A percentile compares a stretch with the other conserved stretches of the same genome.
Evolutionary conservation across 495 filamentous ascomycete species (phyloP).

Genomic region (Neurospora sublineolata): DNA sequence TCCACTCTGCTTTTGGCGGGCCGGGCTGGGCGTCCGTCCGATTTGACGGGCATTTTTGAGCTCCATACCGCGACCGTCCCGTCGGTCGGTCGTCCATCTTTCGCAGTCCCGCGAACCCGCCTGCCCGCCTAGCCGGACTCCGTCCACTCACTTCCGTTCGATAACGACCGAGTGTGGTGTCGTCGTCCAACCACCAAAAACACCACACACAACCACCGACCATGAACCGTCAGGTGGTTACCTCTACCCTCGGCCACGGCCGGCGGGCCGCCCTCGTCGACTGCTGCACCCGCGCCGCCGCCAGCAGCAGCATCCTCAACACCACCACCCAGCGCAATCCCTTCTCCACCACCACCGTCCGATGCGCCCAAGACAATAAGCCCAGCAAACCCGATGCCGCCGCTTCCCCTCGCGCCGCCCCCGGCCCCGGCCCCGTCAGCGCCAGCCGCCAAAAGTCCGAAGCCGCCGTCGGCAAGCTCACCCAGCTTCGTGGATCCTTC

Average conservation of each 20-base stretch:
- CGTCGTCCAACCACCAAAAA: neutral
- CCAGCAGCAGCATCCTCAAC: conserved; percentile 2
- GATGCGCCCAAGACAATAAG: conserved; percentile 1
- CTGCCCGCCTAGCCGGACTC: neutral
- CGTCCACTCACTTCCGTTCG: conserved; percentile 5
- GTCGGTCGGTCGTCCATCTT: neutral
- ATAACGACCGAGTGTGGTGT: conserved; percentile 1
- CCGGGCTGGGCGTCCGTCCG: neutral
- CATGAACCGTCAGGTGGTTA: conserved; percentile 20
- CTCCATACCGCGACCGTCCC: neutral
- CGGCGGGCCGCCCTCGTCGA: conserved; percentile 8
- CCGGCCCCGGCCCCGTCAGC: neutral
- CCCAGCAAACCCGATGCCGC: neutral
- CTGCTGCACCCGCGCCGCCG: neutral
- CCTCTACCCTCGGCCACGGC: conserved; percentile 13
- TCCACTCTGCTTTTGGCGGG: neutral
- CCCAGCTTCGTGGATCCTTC: conserved; percentile 4
- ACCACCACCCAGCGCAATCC: neutral
- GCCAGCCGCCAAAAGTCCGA: conserved; percentile 6
- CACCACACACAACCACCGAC: neutral
- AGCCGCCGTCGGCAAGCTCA: conserved; percentile 14
- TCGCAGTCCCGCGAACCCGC: neutral
- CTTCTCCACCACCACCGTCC: conserved; percentile 11
- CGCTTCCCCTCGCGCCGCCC: neutral
- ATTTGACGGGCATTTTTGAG: neutral